A percentile compares a stretch with the other conserved stretches of the same genome.
phyloP scores from a whole-genome alignment of 1,139 yeast genomes.

The Lodderomyces orthopsilosis region DNA sequence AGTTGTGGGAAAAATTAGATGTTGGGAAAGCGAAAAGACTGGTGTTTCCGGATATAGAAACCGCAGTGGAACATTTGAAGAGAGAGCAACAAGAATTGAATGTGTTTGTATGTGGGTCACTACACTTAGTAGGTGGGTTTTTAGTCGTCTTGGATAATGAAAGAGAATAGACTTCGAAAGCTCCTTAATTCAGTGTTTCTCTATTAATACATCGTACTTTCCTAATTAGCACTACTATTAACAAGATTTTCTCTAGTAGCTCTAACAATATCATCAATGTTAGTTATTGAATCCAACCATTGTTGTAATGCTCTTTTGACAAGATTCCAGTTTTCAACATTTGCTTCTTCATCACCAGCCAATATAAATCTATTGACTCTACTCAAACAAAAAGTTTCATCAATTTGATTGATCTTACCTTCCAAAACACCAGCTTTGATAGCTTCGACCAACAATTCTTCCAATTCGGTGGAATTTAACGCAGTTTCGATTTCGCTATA shows the following conservation, averaged over 20 bases:
- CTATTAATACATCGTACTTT: neutral
- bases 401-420: constrained; percentile 48
- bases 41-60: constrained; percentile 73
- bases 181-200: neutral
- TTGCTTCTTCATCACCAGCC: constrained; percentile 36
- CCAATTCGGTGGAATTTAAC: constrained; percentile 36
- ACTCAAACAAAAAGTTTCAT: constrained; percentile 41
- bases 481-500: constrained; percentile 40
- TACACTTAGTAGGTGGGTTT: constrained; percentile 92
- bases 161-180: constrained; percentile 21
- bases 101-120: constrained; percentile 90
- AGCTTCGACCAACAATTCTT: constrained; percentile 41
- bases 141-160: constrained; percentile 72
- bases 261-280: constrained; percentile 44
- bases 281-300: constrained; percentile 42
- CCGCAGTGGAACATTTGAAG: constrained; percentile 57
- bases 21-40: constrained; percentile 28
- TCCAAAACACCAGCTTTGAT: constrained; percentile 46
- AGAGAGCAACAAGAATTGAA: constrained; percentile 43
- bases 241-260: constrained; percentile 46
- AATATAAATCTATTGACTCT: constrained; percentile 44
- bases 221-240: constrained; percentile 19
- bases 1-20: constrained; percentile 64
- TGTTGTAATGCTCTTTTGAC: constrained; percentile 36
- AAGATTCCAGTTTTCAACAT: constrained; percentile 35